A percentile compares a stretch with the other conserved stretches of the same genome.
Evolutionary conservation across 2,329 filamentous ascomycete species (phyloP).

Genomic region (Nectriaceae sp.): DNA sequence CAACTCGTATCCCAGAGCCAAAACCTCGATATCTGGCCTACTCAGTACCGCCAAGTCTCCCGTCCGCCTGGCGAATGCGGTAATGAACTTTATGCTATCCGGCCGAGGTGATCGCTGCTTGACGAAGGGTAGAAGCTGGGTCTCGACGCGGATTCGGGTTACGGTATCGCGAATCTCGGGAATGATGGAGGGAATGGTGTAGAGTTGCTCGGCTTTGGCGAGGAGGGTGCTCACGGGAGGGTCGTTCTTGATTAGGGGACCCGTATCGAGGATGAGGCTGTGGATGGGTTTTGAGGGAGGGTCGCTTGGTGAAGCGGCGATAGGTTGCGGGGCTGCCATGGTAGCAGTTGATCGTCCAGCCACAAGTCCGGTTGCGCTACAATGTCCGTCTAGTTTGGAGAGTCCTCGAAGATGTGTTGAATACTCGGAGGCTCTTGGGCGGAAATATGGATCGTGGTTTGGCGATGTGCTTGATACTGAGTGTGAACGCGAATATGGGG

Average conservation of each 20-base stretch:
- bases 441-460: neutral
- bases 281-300: conserved; percentile 66
- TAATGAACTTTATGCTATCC: conserved; percentile 76
- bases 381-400: neutral
- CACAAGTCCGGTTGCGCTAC: neutral
- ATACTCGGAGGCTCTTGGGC: neutral
- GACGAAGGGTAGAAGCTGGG: conserved; percentile 81
- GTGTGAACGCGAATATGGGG: conserved; percentile 9
- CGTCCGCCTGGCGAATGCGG: conserved; percentile 84
- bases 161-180: conserved; percentile 85
- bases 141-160: conserved; percentile 80
- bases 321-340: conserved; percentile 25
- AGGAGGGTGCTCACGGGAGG: conserved; percentile 82
- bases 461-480: neutral
- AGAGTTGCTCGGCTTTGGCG: conserved; percentile 71
- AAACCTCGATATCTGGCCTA: conserved; percentile 82
- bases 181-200: conserved; percentile 84
- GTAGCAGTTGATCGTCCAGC: neutral
- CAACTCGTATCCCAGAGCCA: conserved; percentile 92
- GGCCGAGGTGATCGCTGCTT: conserved; percentile 73
- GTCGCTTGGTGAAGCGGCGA: conserved; percentile 10
- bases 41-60: conserved; percentile 89
- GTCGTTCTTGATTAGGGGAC: conserved; percentile 91
- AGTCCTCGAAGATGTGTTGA: neutral
- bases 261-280: conserved; percentile 85